Base-by-base conservation (phyloP, 140 eudicot genomes). In the Stevia rebaudiana region DNA sequence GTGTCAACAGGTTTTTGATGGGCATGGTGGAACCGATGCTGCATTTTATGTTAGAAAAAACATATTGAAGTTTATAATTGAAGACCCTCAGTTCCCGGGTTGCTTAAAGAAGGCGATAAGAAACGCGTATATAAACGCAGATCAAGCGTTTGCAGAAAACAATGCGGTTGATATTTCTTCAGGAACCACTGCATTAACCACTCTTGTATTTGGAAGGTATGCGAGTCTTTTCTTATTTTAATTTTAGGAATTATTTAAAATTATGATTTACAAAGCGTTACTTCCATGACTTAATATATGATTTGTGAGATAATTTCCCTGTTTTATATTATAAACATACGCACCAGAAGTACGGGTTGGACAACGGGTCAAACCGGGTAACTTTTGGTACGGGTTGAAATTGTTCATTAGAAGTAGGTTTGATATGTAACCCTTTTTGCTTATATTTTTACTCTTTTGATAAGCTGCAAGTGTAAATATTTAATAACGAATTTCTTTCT, bases 11-110 rank as follows among this genome's bases (percentile, higher is more conserved):
- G 98, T 92, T 23, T 92, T 92, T 85, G 96, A 92, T 79, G 98
- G 98, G 3, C 98, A 92, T 79, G 96, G 96, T 48, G 98, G 98
- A 8, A 85, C 84, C 16, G 98, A 85, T 74, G 98, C 98, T 17
- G 95, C 96, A 35, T 73, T 72, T 19, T 92, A 76, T 72, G 68
- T 85, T 28, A 72, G 83, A 65, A 81, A 83, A 39, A 83, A 83
- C 70, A 79, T 92, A 21, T 81, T 88, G 53, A 81, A 88, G 76
- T 92, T 72, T 59, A 85, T 92, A 62, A 40, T 83, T 24, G 95
- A 85, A 62, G 95, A 88, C 64, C 69, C 95, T 12, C 80, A 76
- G 54, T 92, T 92, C 66, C 96, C 95, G 3, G 71, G 58, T 25
- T 81, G 89, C 56, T 46, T 81, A 69, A 89, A 88, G 44, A 88